Evolutionary conservation across 192 early-diverging fungal genomes (phyloP), one percentile per base, ranked within the genome.

Genomic region (Entomortierella parvispora): DNA sequence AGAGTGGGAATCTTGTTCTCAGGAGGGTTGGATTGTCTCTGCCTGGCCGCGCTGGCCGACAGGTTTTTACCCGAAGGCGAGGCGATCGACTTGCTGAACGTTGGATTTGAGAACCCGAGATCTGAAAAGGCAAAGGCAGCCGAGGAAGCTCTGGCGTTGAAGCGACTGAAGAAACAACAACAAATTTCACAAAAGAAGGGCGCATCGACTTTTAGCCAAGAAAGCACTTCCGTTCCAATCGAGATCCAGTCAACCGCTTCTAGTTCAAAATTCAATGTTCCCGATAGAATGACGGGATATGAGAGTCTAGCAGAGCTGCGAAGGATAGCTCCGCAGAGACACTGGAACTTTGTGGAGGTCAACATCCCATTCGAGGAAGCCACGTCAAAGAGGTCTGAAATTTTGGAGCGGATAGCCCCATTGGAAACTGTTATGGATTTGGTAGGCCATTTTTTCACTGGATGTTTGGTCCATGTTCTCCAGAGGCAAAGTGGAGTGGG

Each of bases 31-130:
- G 97, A 99, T 80, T 99, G 97, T 85, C 92, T 93, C 29, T 85
- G 87, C 20, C 82, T 99, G 12, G 96, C 97, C 0, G 95, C 93
- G 0, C 83, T 99, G 7, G 88, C 91, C 4, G 83, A 95, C 67
- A 78, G 62, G 26, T 85, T 92, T 46, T 74, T 97, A 7, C 92
- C 95, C 2, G 43, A 65, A 0, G 71, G 82, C 2, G 93, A 95
- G 68, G 86, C 93, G 0, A 96, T 97, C 46, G 96, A 99, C 68
- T 81, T 99, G 18, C 81, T 99, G 43, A 99, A 99, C 83, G 96
- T 99, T 22, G 92, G 93, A 20, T 99, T 99, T 71, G 95, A 97
- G 54, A 99, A 97, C 65, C 95, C 95, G 10, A 84, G 95, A 5
- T 65, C 85, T 32, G 79, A 81, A 33, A 84, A 85, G 51, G 82